Evolutionary conservation across 441 rosid genomes (phyloP).

Genomic region (Erodium texanum): DNA sequence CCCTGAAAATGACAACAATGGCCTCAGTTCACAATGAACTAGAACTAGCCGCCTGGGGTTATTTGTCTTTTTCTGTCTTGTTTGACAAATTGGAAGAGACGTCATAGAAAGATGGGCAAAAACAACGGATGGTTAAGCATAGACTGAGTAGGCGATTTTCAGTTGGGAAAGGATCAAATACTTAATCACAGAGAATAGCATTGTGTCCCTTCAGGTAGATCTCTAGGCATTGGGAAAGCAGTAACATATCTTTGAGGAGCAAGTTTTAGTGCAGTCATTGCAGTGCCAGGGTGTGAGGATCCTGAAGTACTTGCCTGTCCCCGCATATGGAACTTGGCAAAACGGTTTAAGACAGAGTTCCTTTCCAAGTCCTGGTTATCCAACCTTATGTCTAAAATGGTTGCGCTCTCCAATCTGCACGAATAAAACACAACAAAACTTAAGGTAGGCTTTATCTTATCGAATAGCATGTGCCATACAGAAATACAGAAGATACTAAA

Average conservation of each 20-base stretch:
- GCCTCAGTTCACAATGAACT: slow-evolving; percentile 28
- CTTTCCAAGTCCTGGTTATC: slow-evolving; percentile 73
- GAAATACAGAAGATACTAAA: neutral
- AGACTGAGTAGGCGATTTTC: neutral
- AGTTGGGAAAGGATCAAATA: slow-evolving; percentile 20
- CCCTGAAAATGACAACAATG: slow-evolving; percentile 29
- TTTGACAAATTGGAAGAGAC: slow-evolving; percentile 13
- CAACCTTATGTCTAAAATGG: slow-evolving; percentile 51
- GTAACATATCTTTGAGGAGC: slow-evolving; percentile 56
- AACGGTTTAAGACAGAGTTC: slow-evolving; percentile 69
- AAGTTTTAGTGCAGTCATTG: slow-evolving; percentile 31
- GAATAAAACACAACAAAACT: neutral
- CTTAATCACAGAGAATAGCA: slow-evolving; percentile 61
- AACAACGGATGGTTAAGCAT: neutral
- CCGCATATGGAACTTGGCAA: slow-evolving; percentile 71
- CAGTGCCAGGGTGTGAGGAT: slow-evolving; percentile 33
- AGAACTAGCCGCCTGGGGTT: neutral
- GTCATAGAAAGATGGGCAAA: neutral
- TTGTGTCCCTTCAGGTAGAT: slow-evolving; percentile 74
- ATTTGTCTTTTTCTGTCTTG: slow-evolving; percentile 12
- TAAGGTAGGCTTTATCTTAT: neutral
- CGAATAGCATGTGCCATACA: neutral
- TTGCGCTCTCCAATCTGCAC: slow-evolving; percentile 61
- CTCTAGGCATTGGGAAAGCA: slow-evolving; percentile 59
- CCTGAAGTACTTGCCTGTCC: slow-evolving; percentile 29